phyloP scores from a whole-genome alignment of 345 rosid species.

The Eucalyptus rudis region DNA sequence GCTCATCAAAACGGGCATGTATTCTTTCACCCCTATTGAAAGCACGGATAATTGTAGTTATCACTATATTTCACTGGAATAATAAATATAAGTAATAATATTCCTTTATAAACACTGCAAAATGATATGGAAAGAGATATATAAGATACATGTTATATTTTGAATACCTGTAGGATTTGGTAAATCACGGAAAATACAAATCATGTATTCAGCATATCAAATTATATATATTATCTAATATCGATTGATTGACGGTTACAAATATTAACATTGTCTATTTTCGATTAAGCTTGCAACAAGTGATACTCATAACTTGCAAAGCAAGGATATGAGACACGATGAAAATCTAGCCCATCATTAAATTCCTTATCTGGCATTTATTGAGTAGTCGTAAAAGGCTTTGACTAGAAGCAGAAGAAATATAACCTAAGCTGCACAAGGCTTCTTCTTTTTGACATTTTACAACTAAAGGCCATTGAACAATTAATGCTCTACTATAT shows the following conservation, averaged over 20 bases:
- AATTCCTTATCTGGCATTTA: background rate
- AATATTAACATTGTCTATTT: background rate
- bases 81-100: background rate
- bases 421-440: background rate
- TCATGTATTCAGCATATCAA: background rate
- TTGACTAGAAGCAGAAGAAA: background rate
- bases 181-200: background rate
- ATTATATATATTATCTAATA: background rate
- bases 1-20: background rate
- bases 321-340: background rate
- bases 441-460: background rate
- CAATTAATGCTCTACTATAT: background rate
- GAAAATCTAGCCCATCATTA: background rate
- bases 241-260: background rate
- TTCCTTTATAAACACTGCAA: background rate
- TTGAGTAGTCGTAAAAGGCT: background rate
- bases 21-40: background rate
- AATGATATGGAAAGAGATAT: background rate
- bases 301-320: background rate
- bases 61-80: background rate
- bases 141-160: background rate
- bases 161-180: background rate
- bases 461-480: background rate
- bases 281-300: background rate
- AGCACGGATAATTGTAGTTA: background rate